Evolutionary conservation across 306 rosid species (phyloP).

Genomic region (Inga laurina): DNA sequence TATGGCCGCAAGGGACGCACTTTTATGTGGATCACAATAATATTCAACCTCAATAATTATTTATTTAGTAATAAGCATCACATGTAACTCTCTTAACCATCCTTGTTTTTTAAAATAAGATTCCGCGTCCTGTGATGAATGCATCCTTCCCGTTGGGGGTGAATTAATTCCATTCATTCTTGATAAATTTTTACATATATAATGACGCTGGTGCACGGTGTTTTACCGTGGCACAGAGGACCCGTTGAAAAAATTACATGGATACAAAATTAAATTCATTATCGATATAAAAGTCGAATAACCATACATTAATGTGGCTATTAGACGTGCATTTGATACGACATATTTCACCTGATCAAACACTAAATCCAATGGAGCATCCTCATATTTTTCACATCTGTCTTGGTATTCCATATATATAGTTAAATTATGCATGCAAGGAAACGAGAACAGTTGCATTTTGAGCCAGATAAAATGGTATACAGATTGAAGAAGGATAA

Average conservation of each 20-base stretch:
- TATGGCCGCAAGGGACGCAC: neutral
- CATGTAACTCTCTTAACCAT: neutral
- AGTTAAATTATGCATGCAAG: no score
- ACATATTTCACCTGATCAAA: neutral
- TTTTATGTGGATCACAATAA: neutral
- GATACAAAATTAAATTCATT: no score
- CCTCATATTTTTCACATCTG: neutral
- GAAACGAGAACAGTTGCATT: neutral
- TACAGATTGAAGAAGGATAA: constrained; percentile 11
- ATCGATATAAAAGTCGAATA: no score
- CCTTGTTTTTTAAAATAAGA: neutral
- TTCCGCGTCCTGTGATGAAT: no score
- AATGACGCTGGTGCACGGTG: no score
- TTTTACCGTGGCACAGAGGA: no score
- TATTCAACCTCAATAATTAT: neutral
- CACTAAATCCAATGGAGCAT: neutral
- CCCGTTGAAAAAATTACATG: no score
- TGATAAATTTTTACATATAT: no score
- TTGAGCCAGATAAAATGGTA: neutral
- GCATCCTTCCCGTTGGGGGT: no score
- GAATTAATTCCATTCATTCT: no score
- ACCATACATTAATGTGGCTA: no score
- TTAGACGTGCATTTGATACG: neutral
- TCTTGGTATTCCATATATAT: neutral
- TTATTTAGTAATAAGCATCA: no score